Conservation (phyloP, 192 early-diverging fungal genomes). For the Entrophospora sp. region DNA sequence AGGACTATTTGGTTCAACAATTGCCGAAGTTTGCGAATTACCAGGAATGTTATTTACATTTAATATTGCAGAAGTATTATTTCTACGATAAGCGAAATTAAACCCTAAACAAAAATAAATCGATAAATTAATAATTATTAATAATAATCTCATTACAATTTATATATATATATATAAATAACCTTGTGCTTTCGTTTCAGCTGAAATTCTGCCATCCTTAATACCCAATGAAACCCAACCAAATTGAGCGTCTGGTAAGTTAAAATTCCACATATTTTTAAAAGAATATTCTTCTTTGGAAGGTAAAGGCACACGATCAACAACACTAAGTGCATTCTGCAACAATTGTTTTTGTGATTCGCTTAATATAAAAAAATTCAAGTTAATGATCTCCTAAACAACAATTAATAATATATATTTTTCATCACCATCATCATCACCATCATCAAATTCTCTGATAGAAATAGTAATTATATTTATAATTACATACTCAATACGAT, state of each 20-base stretch:
- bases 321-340: slow-evolving; percentile 42
- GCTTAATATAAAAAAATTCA: slow-evolving; percentile 25
- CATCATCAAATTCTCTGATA: no score
- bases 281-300: slow-evolving; percentile 44
- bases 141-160: neutral
- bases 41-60: neutral
- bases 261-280: slow-evolving; percentile 60
- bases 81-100: slow-evolving; percentile 49
- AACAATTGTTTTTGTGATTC: slow-evolving; percentile 39
- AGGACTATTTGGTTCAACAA: neutral
- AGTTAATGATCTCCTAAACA: neutral
- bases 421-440: no score
- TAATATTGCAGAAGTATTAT: slow-evolving; percentile 8
- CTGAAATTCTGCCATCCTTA: slow-evolving; percentile 40
- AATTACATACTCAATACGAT: slow-evolving; percentile 37
- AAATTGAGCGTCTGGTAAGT: slow-evolving; percentile 48
- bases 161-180: neutral
- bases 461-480: no score
- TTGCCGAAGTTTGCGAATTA: neutral
- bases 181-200: slow-evolving; percentile 50
- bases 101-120: slow-evolving; percentile 27
- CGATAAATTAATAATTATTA: neutral
- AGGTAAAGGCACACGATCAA: slow-evolving; percentile 41
- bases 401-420: no score
- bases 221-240: slow-evolving; percentile 44